Evolutionary conservation across 352 stramenopile genomes (phyloP), one percentile per base, ranked within the genome.

Genomic region (Albugo laibachii): DNA sequence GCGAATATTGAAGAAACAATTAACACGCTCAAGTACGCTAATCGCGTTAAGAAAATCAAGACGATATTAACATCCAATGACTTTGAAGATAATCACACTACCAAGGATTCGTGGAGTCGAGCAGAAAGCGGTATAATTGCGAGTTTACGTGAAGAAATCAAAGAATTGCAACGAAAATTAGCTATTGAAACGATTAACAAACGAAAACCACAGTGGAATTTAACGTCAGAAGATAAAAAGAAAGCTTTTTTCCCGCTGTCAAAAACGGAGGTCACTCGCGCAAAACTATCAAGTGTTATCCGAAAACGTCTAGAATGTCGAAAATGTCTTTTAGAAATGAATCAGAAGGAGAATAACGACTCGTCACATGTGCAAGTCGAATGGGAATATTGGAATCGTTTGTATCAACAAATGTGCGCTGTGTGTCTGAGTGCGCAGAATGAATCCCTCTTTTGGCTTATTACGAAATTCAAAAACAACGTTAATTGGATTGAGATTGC

Each of bases 1-100:
- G 66, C 69, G 12, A 89, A 77, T 37, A 80, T 94, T 11, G 80
- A 95, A 53, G 84, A 95, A 57, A 95, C 83, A n/a, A 53, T 95
- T 36, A 95, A 94, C 52, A 95, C 84, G 12, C 66, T 95, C 19
- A 95, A 95, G 55, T 95, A 95, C 54, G 84, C 84, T 2, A 93
- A 94, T 45, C 63, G 84, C 41, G 83, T 84, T 11, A 95, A 95
- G 56, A 94, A 92, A 50, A 95, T 96, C 61, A 94, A 95, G 58
- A 96, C 83, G 8, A 93, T 79, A 2, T 66, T 93, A 19, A 68
- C 61, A 39, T 54, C 59, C 38, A 96, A 96, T 49, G 75, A 94
- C 1, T 64, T 95, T 13, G 80, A 77, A 31, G 69, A 92, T 0
- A 85, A 93, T 43, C 76, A 94, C 55, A 62, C 89, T 54, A 80